Base-by-base conservation (phyloP, 1,284 basidiomycete species). In the Papiliotrema terrestris region DNA sequence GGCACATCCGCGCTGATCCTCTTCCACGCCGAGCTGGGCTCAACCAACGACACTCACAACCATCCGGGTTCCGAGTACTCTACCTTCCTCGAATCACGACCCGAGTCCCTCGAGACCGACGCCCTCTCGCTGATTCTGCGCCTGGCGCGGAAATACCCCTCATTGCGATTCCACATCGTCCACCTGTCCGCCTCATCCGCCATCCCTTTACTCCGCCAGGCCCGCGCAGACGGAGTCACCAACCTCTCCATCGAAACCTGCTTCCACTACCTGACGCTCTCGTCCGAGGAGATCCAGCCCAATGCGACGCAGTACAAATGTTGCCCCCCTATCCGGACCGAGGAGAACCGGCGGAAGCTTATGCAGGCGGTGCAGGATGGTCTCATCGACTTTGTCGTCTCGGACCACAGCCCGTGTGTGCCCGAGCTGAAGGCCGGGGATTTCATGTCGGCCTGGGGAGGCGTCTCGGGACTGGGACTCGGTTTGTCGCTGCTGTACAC, bases 361-460 rank as follows among this genome's bases (percentile, higher is more conserved):
- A 91, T 91, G 88, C 80, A 82, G n/a, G 91, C 88, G 2, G 74
- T 96, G 50, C 74, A 82, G 54, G 85, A 87, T 50, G 91, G 89
- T 2, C 81, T 85, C 37, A 91, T 97, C 63, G 88, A 94, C 73
- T 92, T 83, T 68, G 84, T 96, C 52, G 91, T 96, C 15, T 92
- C 89, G 49, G 93, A 96, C 77, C 93, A 97, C 72, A 91, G 89
- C 63, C 93, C 93, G 13, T 96, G 92, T 74, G 81, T 88, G 13
- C 80, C 83, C 26, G 84, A 87, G 66, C 78, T 96, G 58, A 97
- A 96, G 78, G 82, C 82, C 58, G 72, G 90, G n/a, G 85, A 87
- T 48, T 82, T 95, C 59, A 88, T 94, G 86, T 74, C 79, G 20
- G 91, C 93, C 0, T 96, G 93, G 93, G 93, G 93, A 51, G 93